Base-by-base conservation (phyloP, 176 grass and related monocot species). In the Ensete ventricosum region DNA sequence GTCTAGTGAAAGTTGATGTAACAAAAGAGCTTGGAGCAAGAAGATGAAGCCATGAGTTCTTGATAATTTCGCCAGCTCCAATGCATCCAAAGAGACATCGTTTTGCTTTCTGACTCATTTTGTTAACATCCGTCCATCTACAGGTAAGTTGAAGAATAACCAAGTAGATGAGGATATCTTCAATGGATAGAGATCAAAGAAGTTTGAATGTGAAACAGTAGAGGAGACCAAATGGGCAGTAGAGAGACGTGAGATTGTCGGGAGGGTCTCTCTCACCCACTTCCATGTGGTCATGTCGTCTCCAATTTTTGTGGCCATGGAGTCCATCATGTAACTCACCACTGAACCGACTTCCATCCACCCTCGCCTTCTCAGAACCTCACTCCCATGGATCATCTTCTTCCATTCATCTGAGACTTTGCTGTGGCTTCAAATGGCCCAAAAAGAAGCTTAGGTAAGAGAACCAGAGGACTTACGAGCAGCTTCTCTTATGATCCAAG, bases 271-370 rank as follows among this genome's bases (percentile, higher is more conserved):
- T 59, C 0, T 5, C n/a, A 59, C 14, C 3, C 16, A 9, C 10
- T 50, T 69, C 43, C 67, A 69, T 9, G 67, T 50, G 67, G 34
- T n/a, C n/a, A 0, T 69, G 67, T 69, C 67, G 67, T 69, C 67
- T 50, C 43, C 34, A 19, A 16, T 50, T 51, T 14, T 9, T 50
- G 67, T 19, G 29, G 67, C 29, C 67, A 69, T 50, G 16, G 67
- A 69, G 67, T 43, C 29, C 67, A 51, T 43, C 34, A 29, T 69
- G 67, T 69, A 69, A 69, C 67, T 43, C 29, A 69, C 67, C 67
- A 50, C 67, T 50, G 34, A 17, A n/a, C 67, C 67, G 21, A 9
- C 67, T 69, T 69, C 67, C 67, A 20, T 20, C 67, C 67, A 50
- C 67, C 16, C 67, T 69, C 67, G 7, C 27, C 16, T 67, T 64